phyloP scores from a whole-genome alignment of 2,329 filamentous ascomycete genomes.

The Chaetoscypha palmicola region DNA sequence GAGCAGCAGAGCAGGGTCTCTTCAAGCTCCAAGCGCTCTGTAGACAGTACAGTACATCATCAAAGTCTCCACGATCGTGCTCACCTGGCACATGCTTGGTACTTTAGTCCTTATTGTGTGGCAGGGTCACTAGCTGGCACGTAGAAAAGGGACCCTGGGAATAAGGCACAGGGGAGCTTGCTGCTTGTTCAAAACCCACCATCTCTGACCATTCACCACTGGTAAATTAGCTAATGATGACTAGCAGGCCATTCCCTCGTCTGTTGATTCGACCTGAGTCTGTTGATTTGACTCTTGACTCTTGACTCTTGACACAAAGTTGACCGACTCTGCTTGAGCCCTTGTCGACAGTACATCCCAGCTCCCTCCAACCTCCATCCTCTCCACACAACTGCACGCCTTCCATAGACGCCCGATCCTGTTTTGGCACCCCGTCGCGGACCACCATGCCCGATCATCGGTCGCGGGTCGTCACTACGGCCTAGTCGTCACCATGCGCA shows the following conservation, averaged over 20 bases:
- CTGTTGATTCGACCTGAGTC: background rate
- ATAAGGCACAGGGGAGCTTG: background rate
- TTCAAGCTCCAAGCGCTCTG: background rate
- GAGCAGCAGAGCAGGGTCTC: background rate
- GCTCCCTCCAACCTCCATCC: background rate
- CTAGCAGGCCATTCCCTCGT: background rate
- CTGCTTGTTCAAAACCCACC: background rate
- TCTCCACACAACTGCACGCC: background rate
- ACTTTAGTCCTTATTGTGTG: no score
- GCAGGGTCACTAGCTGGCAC: no score
- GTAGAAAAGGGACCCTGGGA: background rate
- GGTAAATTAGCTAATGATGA: background rate
- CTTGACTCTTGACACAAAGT: background rate
- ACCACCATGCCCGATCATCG: conserved; percentile 24
- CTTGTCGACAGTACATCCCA: background rate
- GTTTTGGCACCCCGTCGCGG: conserved; percentile 14
- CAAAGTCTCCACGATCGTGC: background rate
- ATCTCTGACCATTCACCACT: no score
- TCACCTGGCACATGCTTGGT: no score
- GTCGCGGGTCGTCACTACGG: conserved; percentile 15
- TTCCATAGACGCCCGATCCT: conserved; percentile 5
- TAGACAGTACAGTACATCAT: background rate
- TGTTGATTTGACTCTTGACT: background rate
- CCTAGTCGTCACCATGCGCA: no score
- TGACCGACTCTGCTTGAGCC: no score